A percentile compares a stretch with the other conserved stretches of the same genome.
Evolutionary conservation across 164 flowering plant species (phyloP).

Genomic region (Vitis labrusca): DNA sequence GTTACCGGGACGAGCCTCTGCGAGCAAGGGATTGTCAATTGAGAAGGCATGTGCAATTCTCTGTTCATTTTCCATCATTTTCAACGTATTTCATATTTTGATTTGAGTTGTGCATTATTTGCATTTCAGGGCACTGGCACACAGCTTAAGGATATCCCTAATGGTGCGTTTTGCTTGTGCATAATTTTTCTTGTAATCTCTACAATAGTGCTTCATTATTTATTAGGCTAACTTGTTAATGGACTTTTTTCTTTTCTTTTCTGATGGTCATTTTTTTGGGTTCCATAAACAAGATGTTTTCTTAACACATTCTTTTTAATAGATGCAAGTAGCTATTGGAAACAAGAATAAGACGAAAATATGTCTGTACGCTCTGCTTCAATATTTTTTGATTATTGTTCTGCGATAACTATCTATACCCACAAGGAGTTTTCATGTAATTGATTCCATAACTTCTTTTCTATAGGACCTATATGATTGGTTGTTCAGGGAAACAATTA

Average conservation of each 20-base stretch:
- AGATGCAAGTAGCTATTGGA: no score
- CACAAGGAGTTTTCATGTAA: no score
- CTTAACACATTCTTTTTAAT: no score
- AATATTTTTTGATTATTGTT: no score
- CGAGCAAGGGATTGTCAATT: slow-evolving; percentile 49
- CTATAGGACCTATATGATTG: no score
- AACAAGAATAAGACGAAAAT: no score
- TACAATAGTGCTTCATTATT: background rate
- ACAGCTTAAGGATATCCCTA: slow-evolving; percentile 75
- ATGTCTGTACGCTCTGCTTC: no score
- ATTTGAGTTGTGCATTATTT: background rate
- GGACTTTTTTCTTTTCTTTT: background rate
- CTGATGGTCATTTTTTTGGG: no score
- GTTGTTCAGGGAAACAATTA: no score
- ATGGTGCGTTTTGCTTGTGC: slow-evolving; percentile 43
- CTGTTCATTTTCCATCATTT: background rate
- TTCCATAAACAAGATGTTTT: no score
- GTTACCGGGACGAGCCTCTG: slow-evolving; percentile 24
- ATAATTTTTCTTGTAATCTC: background rate
- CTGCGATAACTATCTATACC: no score
- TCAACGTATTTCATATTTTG: background rate
- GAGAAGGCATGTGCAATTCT: slow-evolving; percentile 47
- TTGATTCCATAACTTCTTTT: no score
- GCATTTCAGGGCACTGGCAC: slow-evolving; percentile 67
- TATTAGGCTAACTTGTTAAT: background rate